Percentiles rank a stretch among this genome's conserved stretches.
Evolutionary conservation across 768 basidiomycete genomes (phyloP).

Genomic region (Tulasnella sp.): DNA sequence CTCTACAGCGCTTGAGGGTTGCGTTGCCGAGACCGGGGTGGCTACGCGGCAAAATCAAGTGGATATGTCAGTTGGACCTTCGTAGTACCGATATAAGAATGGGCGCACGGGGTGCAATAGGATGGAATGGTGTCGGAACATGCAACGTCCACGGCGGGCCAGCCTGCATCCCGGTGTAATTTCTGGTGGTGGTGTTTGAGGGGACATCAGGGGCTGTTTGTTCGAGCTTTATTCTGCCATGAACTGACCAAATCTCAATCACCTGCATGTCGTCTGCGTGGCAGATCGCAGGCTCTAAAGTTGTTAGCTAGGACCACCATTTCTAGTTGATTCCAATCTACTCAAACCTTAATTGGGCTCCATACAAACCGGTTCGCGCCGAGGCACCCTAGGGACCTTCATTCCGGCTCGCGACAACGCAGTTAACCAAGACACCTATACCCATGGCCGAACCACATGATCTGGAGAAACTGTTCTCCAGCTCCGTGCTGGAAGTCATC

Average conservation of each 20-base stretch:
- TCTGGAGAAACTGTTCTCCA: slow-evolving; percentile 1
- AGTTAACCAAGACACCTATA: background rate
- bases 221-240: background rate
- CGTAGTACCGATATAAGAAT: background rate
- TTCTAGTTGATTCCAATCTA: background rate
- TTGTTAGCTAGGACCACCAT: background rate
- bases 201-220: background rate
- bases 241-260: background rate
- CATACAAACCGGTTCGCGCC: background rate
- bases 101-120: background rate
- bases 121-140: background rate
- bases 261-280: background rate
- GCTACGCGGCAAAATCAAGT: background rate
- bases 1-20: background rate
- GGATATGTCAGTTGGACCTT: background rate
- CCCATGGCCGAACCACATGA: background rate
- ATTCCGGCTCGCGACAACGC: background rate
- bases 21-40: background rate
- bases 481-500: background rate
- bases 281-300: background rate
- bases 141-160: background rate
- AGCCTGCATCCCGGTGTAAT: background rate
- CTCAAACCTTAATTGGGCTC: background rate
- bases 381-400: background rate
- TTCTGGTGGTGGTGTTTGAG: background rate